Percentiles rank a stretch among this genome's conserved stretches.
Conservation (phyloP, 2,329 filamentous ascomycete species). For the Trichoderma arundinaceum region DNA sequence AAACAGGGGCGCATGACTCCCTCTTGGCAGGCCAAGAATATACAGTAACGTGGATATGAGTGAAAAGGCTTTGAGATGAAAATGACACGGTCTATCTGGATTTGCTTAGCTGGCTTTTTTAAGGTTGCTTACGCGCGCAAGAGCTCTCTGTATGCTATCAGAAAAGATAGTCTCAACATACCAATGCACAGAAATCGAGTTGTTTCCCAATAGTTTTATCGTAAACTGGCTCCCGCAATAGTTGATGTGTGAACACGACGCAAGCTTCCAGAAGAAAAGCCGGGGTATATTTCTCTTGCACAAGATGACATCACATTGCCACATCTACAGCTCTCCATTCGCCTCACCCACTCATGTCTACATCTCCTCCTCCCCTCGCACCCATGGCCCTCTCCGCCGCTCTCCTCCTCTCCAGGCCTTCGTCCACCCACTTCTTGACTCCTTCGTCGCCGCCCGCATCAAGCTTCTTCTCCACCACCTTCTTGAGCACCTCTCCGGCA, state of each 20-base stretch:
- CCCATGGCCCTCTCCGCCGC: conserved; percentile 47
- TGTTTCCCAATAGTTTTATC: neutral
- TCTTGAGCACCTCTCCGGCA: conserved; percentile 86
- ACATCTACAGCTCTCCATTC: neutral
- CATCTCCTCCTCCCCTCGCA: conserved; percentile 46
- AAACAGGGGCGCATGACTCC: too few relatives aligned
- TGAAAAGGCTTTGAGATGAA: neutral
- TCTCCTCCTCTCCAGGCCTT: conserved; percentile 64
- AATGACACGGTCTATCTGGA: neutral
- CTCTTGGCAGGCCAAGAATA: neutral
- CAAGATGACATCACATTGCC: neutral
- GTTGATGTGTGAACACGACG: neutral
- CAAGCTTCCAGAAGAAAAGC: neutral
- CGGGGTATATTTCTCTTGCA: conserved; percentile 22
- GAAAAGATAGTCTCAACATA: neutral
- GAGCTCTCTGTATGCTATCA: neutral
- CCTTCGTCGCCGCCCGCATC: conserved; percentile 65
- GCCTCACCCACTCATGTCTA: conserved; percentile 50
- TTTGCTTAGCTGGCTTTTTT: neutral
- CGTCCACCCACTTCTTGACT: conserved; percentile 76
- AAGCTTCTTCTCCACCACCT: conserved; percentile 77
- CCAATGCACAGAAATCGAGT: neutral
- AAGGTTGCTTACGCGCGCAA: neutral
- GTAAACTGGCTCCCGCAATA: neutral
- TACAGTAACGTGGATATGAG: neutral